Percentiles rank a stretch among this genome's conserved stretches.
Conservation (phyloP, 441 rosid genomes). For the Pelargonium citronellum region DNA sequence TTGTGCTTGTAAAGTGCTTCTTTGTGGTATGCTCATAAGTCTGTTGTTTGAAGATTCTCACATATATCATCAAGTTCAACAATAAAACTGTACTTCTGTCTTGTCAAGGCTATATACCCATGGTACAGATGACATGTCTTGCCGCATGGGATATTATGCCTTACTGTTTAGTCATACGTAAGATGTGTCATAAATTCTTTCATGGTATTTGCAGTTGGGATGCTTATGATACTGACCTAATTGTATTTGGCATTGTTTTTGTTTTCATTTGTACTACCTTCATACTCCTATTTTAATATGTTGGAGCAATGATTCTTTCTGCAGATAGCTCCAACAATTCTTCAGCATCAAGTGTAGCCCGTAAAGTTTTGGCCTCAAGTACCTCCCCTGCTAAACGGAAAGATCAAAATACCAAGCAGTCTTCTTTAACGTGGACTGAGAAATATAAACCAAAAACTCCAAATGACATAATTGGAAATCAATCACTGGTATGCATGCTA, state of each 20-base stretch:
- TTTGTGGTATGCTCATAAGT: slow-evolving; percentile 4
- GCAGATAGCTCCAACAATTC: slow-evolving; percentile 29
- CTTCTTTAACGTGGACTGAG: slow-evolving; percentile 76
- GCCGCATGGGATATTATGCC: background rate
- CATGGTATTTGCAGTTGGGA: background rate
- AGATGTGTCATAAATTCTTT: background rate
- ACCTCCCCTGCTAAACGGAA: slow-evolving; percentile 42
- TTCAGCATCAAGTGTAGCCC: slow-evolving; percentile 24
- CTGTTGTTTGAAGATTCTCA: background rate
- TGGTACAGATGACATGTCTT: background rate
- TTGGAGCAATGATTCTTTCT: slow-evolving; percentile 16
- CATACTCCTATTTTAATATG: slow-evolving; percentile 15
- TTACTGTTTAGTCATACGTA: background rate
- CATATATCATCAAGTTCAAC: background rate
- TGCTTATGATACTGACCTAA: background rate
- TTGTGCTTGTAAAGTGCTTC: background rate
- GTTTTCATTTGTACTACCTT: background rate
- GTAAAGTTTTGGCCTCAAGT: slow-evolving; percentile 26
- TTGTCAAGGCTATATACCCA: background rate
- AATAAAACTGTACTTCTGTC: background rate
- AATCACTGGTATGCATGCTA: slow-evolving; percentile 49
- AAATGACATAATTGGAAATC: slow-evolving; percentile 87
- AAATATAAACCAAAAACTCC: slow-evolving; percentile 81
- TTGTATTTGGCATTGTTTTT: background rate
- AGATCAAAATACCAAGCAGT: slow-evolving; percentile 31